Base-by-base conservation (phyloP, 805 yeast species). In the Candida maris region DNA sequence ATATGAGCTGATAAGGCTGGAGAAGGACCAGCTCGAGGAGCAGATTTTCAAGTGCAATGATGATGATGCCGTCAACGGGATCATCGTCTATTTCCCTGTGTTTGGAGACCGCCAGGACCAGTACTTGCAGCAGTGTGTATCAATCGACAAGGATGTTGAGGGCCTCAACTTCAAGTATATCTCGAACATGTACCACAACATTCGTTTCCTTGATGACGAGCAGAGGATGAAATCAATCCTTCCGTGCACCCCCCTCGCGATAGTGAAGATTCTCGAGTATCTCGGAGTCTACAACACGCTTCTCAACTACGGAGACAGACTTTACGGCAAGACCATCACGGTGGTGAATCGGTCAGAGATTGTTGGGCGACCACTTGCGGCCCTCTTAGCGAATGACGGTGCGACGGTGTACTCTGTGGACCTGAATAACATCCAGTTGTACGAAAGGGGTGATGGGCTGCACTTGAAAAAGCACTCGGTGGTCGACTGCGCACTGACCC, bases 301-400 rank as follows among this genome's bases (percentile, higher is more conserved):
- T 16, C 62, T 93, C 40, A 83, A 85, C 19, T 84, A 88, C 54
- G 98, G 98, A 4, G 88, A 93, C 67, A 73, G 96, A 44, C 70
- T 93, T 16, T 93, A 86, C 52, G 98, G 98, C 30, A 89, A 88
- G 63, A 91, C 93, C 34, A 73, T 91, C 38, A 80, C 94, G 32
- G 80, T 93, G 30, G 89, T 93, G 35, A 93, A 93, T 64, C 73
- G 98, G 54, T 85, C 95, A 9, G 98, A 93, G 63, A 91, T 93
- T 54, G 98, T 93, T 16, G 98, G 98, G 9, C 77, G 98, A 50
- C 98, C 98, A 1, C 67, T 93, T 41, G 97, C 97, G 22, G 97
- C 98, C 0, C 63, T 93, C 24, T 68, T 93, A 45, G 97, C 98
- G 14, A 93, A 93, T 55, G 98, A 93, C 56, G 98, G 98, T 44